phyloP scores from a whole-genome alignment of 768 basidiomycete species.

The Neoboletus subvelutipes region DNA sequence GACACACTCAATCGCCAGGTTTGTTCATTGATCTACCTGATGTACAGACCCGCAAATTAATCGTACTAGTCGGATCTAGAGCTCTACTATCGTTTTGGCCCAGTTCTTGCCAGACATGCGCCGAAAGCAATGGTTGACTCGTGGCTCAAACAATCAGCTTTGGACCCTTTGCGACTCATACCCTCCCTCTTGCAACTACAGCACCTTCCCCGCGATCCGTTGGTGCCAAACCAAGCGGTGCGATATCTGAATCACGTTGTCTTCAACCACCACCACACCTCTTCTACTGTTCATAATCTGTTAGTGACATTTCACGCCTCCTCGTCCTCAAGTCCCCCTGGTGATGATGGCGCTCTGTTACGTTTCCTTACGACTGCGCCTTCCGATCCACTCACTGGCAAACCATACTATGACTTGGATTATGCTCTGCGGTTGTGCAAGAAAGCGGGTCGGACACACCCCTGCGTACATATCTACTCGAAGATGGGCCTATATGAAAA shows the following conservation, averaged over 20 bases:
- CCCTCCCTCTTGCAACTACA: slow-evolving; percentile 86
- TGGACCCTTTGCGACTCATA: slow-evolving; percentile 83
- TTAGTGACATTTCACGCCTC: slow-evolving; percentile 84
- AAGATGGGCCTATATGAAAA: slow-evolving; percentile 98
- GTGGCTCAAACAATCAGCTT: slow-evolving; percentile 79
- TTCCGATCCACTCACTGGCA: slow-evolving; percentile 74
- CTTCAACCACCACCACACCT: slow-evolving; percentile 76
- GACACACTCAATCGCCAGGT: slow-evolving; percentile 91
- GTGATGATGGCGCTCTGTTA: slow-evolving; percentile 76
- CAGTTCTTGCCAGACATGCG: slow-evolving; percentile 81
- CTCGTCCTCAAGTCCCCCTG: slow-evolving; percentile 41
- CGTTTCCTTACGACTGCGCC: slow-evolving; percentile 84
- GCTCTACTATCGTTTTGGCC: slow-evolving; percentile 90
- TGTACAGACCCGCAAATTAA: background rate
- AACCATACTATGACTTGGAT: slow-evolving; percentile 95
- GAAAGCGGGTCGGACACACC: slow-evolving; percentile 71
- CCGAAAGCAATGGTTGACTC: slow-evolving; percentile 91
- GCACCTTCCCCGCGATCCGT: slow-evolving; percentile 65
- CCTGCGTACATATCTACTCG: slow-evolving; percentile 95
- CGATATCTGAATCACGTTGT: slow-evolving; percentile 86
- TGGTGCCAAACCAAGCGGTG: slow-evolving; percentile 81
- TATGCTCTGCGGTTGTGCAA: slow-evolving; percentile 94
- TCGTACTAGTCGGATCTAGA: slow-evolving; percentile 69
- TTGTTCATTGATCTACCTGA: slow-evolving; percentile 2
- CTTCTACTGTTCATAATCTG: slow-evolving; percentile 90